phyloP scores from a whole-genome alignment of 2,329 filamentous ascomycete species.

The Aureobasidium musti region DNA sequence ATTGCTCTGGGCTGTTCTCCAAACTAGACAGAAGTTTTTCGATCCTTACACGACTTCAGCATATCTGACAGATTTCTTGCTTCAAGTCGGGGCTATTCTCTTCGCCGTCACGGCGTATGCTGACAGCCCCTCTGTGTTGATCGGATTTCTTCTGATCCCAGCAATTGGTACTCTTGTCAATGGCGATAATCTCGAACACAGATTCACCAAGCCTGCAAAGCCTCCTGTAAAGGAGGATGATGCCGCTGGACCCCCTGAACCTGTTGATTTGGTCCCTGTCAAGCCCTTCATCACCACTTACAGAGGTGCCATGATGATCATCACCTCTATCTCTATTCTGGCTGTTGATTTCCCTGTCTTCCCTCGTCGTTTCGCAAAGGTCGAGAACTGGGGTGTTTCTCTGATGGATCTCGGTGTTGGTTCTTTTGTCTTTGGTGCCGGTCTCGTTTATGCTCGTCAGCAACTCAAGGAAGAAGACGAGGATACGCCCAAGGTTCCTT shows the following conservation, averaged over 20 bases:
- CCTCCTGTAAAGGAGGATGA: conserved; percentile 34
- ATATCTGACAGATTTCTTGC: conserved; percentile 76
- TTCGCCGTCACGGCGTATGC: conserved; percentile 87
- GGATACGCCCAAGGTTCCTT: conserved; percentile 47
- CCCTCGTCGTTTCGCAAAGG: conserved; percentile 92
- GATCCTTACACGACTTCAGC: conserved; percentile 68
- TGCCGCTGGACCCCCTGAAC: conserved; percentile 33
- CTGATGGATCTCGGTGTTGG: conserved; percentile 97
- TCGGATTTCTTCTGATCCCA: conserved; percentile 71
- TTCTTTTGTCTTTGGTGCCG: conserved; percentile 93
- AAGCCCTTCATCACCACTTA: conserved; percentile 94
- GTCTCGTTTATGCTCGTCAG: conserved; percentile 82
- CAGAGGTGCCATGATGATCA: conserved; percentile 84
- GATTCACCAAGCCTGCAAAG: conserved; percentile 33
- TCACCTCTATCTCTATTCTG: conserved; percentile 89
- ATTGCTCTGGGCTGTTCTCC: conserved; percentile 84
- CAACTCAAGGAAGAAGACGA: conserved; percentile 63
- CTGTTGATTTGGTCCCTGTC: conserved; percentile 63
- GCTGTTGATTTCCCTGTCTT: conserved; percentile 95
- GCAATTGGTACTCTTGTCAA: conserved; percentile 55
- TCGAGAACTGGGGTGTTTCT: conserved; percentile 99
- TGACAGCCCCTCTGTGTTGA: conserved; percentile 70
- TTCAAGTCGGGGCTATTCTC: conserved; percentile 80
- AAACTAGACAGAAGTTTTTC: conserved; percentile 83
- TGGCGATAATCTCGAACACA: conserved; percentile 33